phyloP scores from a whole-genome alignment of 1,139 yeast genomes.

The Lodderomyces margitis region DNA sequence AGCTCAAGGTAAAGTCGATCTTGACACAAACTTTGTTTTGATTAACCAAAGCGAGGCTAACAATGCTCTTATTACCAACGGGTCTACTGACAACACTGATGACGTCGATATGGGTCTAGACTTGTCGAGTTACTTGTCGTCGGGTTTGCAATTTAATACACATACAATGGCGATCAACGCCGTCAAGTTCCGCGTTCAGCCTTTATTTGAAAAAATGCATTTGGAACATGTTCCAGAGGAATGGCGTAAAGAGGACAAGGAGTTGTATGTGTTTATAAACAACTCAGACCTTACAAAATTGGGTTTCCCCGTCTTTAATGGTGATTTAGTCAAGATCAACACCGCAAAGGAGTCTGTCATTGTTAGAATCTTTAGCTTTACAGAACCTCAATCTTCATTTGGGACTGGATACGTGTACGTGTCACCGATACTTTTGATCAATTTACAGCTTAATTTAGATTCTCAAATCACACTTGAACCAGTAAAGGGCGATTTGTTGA shows the following conservation, averaged over 20 bases:
- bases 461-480: conserved; percentile 32
- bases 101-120: conserved; percentile 20
- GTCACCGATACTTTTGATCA: conserved; percentile 65
- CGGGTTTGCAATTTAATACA: conserved; percentile 27
- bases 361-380: conserved; percentile 55
- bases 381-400: conserved; percentile 57
- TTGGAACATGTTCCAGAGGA: conserved; percentile 24
- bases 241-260: conserved; percentile 41
- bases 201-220: conserved; percentile 31
- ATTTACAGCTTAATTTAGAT: conserved; percentile 37
- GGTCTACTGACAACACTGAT: conserved; percentile 10
- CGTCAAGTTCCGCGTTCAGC: conserved; percentile 23
- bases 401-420: conserved; percentile 42
- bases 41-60: conserved; percentile 34
- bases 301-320: conserved; percentile 61
- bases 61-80: background rate
- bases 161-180: conserved; percentile 8
- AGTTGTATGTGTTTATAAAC: conserved; percentile 52
- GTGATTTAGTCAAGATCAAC: conserved; percentile 56
- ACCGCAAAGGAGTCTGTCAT: conserved; percentile 24
- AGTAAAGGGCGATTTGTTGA: conserved; percentile 16
- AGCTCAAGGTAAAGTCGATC: conserved; percentile 57
- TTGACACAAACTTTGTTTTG: conserved; percentile 50
- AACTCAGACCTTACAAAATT: conserved; percentile 52
- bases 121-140: conserved; percentile 35